Percentiles rank a stretch among this genome's conserved stretches.
Evolutionary conservation across 495 filamentous ascomycete species (phyloP).

Genomic region (Trichoderma parareesei): DNA sequence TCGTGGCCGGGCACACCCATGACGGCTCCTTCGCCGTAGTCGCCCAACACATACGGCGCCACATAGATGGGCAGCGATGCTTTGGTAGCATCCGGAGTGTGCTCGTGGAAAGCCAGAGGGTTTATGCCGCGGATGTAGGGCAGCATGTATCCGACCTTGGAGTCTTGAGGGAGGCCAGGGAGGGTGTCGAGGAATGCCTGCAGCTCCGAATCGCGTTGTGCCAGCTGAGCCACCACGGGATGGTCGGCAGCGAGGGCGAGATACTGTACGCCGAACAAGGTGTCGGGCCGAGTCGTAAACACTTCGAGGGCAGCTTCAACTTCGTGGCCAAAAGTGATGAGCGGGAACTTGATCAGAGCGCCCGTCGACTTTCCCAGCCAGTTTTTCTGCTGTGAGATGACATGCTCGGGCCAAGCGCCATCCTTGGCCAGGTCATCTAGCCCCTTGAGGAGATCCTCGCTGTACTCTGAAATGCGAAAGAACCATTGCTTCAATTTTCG

Average conservation of each 20-base stretch:
- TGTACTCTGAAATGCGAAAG: slow-evolving; percentile 71
- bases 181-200: slow-evolving; percentile 58
- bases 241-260: slow-evolving; percentile 69
- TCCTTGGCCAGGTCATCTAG: slow-evolving; percentile 54
- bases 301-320: slow-evolving; percentile 49
- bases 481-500: slow-evolving; percentile 82
- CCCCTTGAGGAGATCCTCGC: slow-evolving; percentile 64
- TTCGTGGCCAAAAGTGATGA: slow-evolving; percentile 33
- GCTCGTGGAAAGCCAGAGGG: slow-evolving; percentile 52
- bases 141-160: slow-evolving; percentile 67
- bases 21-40: slow-evolving; percentile 81
- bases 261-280: slow-evolving; percentile 76
- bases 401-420: slow-evolving; percentile 72
- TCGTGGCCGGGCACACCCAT: slow-evolving; percentile 92
- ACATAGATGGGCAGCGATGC: slow-evolving; percentile 64
- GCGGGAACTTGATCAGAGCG: slow-evolving; percentile 60
- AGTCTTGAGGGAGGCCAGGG: slow-evolving; percentile 54
- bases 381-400: slow-evolving; percentile 76
- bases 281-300: slow-evolving; percentile 80
- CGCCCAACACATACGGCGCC: slow-evolving; percentile 77
- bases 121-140: slow-evolving; percentile 53
- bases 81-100: slow-evolving; percentile 39
- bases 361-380: slow-evolving; percentile 79
- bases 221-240: slow-evolving; percentile 55
- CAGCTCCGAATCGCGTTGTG: slow-evolving; percentile 50